These are phyloP conservation scores for Aspergillus sp. DNA, from an alignment of 2,329 filamentous ascomycete species.

Conservation along the genomic window DNA sequence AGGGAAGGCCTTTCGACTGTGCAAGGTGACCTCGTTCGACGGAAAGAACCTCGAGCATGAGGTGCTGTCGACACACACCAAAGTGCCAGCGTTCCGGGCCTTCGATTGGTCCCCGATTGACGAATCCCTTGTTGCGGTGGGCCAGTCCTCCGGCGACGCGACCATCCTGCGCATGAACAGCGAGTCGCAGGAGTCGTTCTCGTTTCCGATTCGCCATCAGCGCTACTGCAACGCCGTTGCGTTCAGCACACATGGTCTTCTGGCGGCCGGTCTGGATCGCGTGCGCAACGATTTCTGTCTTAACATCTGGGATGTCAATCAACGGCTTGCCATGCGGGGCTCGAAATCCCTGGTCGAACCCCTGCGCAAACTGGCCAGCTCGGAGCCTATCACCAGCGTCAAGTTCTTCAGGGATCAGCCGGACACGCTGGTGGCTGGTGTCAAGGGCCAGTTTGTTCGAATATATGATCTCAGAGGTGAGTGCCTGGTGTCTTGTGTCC, in stretches of 20 bases:
- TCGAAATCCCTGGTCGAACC: constrained; percentile 46
- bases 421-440: constrained; percentile 60
- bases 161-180: constrained; percentile 57
- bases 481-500: constrained; percentile 13
- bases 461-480: constrained; percentile 63
- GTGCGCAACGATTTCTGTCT: constrained; percentile 64
- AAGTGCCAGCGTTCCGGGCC: constrained; percentile 61
- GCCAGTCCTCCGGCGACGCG: constrained; percentile 61
- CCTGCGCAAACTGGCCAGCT: constrained; percentile 59
- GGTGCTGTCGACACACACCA: constrained; percentile 52
- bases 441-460: constrained; percentile 60
- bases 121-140: constrained; percentile 59
- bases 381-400: constrained; percentile 62
- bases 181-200: constrained; percentile 44
- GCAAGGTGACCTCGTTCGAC: constrained; percentile 46
- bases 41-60: constrained; percentile 50
- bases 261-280: constrained; percentile 62
- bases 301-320: constrained; percentile 63
- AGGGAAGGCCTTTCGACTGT: constrained; percentile 59
- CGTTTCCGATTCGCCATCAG: constrained; percentile 61
- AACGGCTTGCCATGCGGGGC: constrained; percentile 38
- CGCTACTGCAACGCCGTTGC: constrained; percentile 65
- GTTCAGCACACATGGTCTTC: constrained; percentile 55
- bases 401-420: constrained; percentile 63
- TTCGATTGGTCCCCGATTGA: constrained; percentile 65